Evolutionary conservation across 257 asterid species (phyloP), one percentile per base, ranked within the genome.

Genomic region (Solanum commersonii): DNA sequence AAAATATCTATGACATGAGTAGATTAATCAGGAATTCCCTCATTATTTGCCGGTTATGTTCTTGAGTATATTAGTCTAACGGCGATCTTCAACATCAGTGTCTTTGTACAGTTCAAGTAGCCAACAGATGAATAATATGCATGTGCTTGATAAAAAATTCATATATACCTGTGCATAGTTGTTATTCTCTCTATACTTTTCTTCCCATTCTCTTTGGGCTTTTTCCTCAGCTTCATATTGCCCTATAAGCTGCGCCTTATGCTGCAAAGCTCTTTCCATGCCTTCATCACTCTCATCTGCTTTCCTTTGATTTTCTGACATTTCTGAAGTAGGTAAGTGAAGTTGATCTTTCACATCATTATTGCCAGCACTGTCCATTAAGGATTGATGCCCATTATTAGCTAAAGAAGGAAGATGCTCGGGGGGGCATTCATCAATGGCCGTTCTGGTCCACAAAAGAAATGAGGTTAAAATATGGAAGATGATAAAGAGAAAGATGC

Each of bases 161-260:
- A 60, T 87, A 20, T 31, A 56, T 95, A 97, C 99, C 97, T 89
- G 95, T 33, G 92, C 73, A 89, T 91, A 87, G 89, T 90, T 88
- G 91, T 92, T 92, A 89, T 94, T 94, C 92, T 93, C 98, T 92
- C 92, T 90, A 91, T 91, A 93, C 87, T 92, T 97, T 85, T 95
- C 98, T 92, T 96, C 99, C 99, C 99, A 97, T 90, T 95, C 97
- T 87, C 94, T 91, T 88, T 96, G 98, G 46, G 96, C 95, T 83
- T 91, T 96, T 92, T 94, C 98, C 88, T 94, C 98, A 82, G 91
- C 96, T 92, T 92, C 97, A 76, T 89, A 94, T 86, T 87, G 90
- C 67, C 92, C 93, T 71, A 89, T 92, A 65, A 92, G 95, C 79
- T 92, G 93, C 1, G 92, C 95, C 90, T 94, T 98, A 89, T 89